Evolutionary conservation across 441 rosid genomes (phyloP), one percentile per base, ranked within the genome.

Genomic region (Theobroma grandiflorum): DNA sequence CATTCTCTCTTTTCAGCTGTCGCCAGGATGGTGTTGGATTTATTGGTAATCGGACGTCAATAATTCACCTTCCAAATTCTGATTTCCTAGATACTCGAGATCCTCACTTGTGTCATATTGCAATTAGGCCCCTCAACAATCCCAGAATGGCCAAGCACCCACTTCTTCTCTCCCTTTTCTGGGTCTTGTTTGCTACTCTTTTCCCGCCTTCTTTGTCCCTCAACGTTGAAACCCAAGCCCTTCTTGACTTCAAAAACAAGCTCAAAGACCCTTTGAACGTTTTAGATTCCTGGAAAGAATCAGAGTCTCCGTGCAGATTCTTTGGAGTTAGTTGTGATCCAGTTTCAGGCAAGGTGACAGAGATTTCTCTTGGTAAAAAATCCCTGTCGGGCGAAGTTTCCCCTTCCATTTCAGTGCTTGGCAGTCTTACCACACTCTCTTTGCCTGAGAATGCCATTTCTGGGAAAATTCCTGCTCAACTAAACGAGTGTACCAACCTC

Each of bases 311-410:
- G 0, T 96, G 98, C 80, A 69, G 42, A 1, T 96, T 85, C 83
- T 81, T 35, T 4, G 98, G 98, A 40, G 80, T 96, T 61, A 83
- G 85, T 8, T 94, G 98, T 57, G 89, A 93, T 65, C 42, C 50
- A 0, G 16, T 61, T 62, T 78, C 95, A 6, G 88, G 93, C 50
- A 61, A 82, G 62, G 97, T 94, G 50, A 88, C 62, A 6, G 86
- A 31, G 50, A 91, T 96, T 66, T 85, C 89, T 12, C 82, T 96
- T 31, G 85, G 77, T 2, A 88, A 85, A 80, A 79, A 84, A 22
- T 86, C 87, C 16, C 91, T 96, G 43, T 81, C 93, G 0, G 99
- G 98, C 2, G 84, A 75, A 63, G 89, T 96, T 61, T 93, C 98
- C 0, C 90, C 92, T 3, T 86, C 92, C 53, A 68, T 96, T 81